Base-by-base conservation (phyloP, 2,329 filamentous ascomycete genomes). In the Colletotrichum incanum region DNA sequence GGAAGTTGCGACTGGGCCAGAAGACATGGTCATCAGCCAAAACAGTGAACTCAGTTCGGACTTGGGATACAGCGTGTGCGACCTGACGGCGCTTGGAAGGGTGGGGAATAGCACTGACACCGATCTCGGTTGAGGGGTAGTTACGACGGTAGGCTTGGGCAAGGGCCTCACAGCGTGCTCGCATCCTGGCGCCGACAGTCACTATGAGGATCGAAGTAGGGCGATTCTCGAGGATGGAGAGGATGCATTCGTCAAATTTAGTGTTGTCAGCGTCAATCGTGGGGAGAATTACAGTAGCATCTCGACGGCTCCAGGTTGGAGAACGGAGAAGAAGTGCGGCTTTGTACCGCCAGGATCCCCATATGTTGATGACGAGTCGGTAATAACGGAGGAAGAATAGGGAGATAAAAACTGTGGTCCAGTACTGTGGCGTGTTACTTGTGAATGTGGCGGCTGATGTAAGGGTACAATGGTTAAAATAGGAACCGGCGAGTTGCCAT, bases 1-100 rank as follows among this genome's bases (percentile, higher is more conserved):
- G 79, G 72, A 88, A 87, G 0, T 72, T 72, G 0, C 73, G 41
- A 5, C 75, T 76, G 1, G 82, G 80, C 87, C 86, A 90, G 75
- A 86, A 84, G 20, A 88, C 87, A 73, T 88, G 86, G 76, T 90
- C 88, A 72, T 90, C 88, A 18, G 84, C 80, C 2, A 86, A 77
- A 8, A 88, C 79, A 0, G 84, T 84, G 63, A 90, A 81, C 0
- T 75, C 8, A 0, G 86, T 87, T 0, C 74, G 58, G 45, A 86
- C 79, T 0, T 75, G 52, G 0, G 76, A 71, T 11, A 89, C 76
- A 0, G 82, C 87, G 2, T 77, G 75, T 1, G 80, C 79, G 3
- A 89, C 77, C 72, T 90, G 88, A 1, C 73, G 58, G 0, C 89
- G 86, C 78, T 89, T 89, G 78, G 84, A 87, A 2, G 85, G 80